phyloP scores from a whole-genome alignment of 2,329 filamentous ascomycete genomes.

The Fusarium graminum region DNA sequence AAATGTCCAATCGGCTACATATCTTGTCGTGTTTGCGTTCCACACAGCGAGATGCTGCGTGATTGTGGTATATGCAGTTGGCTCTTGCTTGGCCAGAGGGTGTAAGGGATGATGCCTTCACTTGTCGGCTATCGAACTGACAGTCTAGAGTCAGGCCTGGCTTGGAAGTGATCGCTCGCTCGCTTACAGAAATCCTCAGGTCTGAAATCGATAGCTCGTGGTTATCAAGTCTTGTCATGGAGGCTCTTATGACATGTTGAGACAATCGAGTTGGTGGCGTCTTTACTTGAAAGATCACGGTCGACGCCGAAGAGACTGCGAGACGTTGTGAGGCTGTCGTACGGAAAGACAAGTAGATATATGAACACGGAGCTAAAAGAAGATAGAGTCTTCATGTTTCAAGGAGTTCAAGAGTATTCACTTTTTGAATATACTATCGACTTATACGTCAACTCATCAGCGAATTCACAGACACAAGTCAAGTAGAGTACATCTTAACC shows the following conservation, averaged over 20 bases:
- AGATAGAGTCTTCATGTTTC: neutral
- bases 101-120: conserved; percentile 17
- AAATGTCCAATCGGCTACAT: conserved; percentile 2
- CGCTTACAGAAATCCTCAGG: accelerated
- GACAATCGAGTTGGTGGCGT: conserved; percentile 21
- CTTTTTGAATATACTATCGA: too few relatives aligned
- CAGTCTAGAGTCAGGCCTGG: conserved; percentile 1
- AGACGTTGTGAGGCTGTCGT: neutral
- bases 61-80: conserved; percentile 9
- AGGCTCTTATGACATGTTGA: neutral
- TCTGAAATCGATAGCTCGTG: neutral
- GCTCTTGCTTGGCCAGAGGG: neutral
- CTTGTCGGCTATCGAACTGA: neutral
- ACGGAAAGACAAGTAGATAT: neutral
- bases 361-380: neutral
- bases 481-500: neutral
- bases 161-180: neutral
- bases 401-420: neutral
- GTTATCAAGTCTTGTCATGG: neutral
- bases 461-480: neutral
- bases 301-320: neutral
- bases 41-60: neutral
- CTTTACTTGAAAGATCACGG: neutral
- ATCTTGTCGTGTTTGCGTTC: neutral
- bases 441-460: too few relatives aligned